These are phyloP conservation scores for Pedinophyceae sp. DNA, from an alignment of 139 green algal species.

Conservation along the genomic window DNA sequence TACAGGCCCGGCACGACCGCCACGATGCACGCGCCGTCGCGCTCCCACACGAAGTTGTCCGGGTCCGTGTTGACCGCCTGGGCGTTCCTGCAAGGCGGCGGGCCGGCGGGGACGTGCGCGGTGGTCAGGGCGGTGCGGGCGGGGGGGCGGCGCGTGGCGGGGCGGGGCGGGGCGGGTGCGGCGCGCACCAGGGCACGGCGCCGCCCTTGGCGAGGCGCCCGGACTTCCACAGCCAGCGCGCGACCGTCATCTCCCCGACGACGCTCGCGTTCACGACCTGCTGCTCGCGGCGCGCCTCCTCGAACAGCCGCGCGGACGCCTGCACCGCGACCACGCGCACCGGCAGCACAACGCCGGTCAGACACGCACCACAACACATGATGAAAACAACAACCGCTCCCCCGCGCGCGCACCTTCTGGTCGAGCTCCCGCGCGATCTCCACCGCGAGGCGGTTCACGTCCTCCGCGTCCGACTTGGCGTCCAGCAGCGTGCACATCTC, in stretches of 20 bases:
- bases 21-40: constrained; percentile 21
- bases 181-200: constrained; percentile 23
- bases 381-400: neutral
- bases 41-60: constrained; percentile 31
- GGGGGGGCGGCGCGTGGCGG: too few species aligned
- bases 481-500: constrained; percentile 20
- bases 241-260: neutral
- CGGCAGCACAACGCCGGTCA: neutral
- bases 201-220: constrained; percentile 13
- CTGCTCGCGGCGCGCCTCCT: constrained; percentile 9
- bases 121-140: too few species aligned
- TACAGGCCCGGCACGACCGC: constrained; percentile 20
- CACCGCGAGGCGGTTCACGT: constrained; percentile 28
- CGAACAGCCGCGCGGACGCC: constrained; percentile 16
- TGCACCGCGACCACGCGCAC: constrained; percentile 18
- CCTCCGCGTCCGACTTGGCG: constrained; percentile 20
- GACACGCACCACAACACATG: neutral
- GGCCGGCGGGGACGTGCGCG: too few species aligned
- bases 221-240: constrained; percentile 29
- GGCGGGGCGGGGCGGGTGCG: too few species aligned
- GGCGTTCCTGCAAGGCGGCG: too few species aligned
- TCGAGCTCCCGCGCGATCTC: constrained; percentile 13
- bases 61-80: constrained; percentile 37
- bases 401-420: neutral
- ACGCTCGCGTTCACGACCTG: constrained; percentile 17